Percentiles rank a stretch among this genome's conserved stretches.
Conservation (phyloP, 1,139 yeast species). For the Suhomyces chickasaworum region DNA sequence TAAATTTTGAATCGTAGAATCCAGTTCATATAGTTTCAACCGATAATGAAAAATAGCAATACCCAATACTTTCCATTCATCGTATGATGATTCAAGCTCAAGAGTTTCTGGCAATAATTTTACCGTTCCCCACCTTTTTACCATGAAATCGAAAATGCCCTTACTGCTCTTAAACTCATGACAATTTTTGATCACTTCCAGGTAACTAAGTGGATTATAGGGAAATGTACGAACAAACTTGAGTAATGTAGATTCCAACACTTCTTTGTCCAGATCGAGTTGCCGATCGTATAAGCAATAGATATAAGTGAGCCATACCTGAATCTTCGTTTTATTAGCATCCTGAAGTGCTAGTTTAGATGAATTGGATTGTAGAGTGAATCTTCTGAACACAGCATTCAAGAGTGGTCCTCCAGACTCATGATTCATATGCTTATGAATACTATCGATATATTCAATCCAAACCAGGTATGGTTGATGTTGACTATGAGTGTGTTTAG, state of each 20-base stretch:
- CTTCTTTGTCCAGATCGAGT: conserved; percentile 9
- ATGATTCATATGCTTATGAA: conserved; percentile 23
- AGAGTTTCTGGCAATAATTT: neutral
- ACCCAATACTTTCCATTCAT: conserved; percentile 41
- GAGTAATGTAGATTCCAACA: conserved; percentile 19
- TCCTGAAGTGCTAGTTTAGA: conserved; percentile 4
- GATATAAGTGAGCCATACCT: conserved; percentile 35
- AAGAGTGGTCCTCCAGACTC: conserved; percentile 9
- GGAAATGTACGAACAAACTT: conserved; percentile 29
- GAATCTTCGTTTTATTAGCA: conserved; percentile 18
- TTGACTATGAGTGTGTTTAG: conserved; percentile 21
- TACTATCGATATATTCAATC: conserved; percentile 35
- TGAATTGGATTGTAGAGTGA: conserved; percentile 3
- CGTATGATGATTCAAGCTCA: conserved; percentile 21
- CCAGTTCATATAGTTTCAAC: conserved; percentile 11
- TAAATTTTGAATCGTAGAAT: conserved; percentile 13
- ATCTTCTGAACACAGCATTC: conserved; percentile 12
- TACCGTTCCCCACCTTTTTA: conserved; percentile 14
- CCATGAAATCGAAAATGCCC: conserved; percentile 12
- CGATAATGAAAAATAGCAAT: conserved; percentile 29
- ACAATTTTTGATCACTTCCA: conserved; percentile 33
- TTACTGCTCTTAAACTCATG: conserved; percentile 15
- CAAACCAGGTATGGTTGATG: conserved; percentile 29
- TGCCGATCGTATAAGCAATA: conserved; percentile 24
- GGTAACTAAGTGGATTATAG: conserved; percentile 28